These are phyloP conservation scores for Martiniozyma asiatica DNA, from an alignment of 1,139 yeast species.

Conservation along the genomic window DNA sequence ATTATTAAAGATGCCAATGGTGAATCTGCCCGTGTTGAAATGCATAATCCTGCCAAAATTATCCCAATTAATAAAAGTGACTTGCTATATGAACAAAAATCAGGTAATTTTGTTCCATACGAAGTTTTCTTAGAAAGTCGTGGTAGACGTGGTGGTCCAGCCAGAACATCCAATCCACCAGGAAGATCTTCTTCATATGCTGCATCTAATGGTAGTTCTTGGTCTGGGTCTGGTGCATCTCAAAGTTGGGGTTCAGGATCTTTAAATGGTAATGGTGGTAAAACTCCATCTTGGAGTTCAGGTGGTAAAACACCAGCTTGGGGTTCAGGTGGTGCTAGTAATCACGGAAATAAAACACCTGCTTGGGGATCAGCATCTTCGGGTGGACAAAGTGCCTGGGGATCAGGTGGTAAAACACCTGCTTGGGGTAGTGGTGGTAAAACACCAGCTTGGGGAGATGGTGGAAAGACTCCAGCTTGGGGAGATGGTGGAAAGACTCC, in stretches of 20 bases:
- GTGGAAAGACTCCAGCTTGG: slow-evolving; percentile 49
- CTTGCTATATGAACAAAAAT: slow-evolving; percentile 57
- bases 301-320: slow-evolving; percentile 21
- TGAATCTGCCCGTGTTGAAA: slow-evolving; percentile 78
- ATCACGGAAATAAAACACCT: slow-evolving; percentile 9
- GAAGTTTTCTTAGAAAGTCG: slow-evolving; percentile 60
- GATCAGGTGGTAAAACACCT: slow-evolving; percentile 18
- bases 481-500: slow-evolving; percentile 24
- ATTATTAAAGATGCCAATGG: slow-evolving; percentile 91
- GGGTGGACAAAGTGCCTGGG: slow-evolving; percentile 18
- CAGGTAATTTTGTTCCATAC: slow-evolving; percentile 59
- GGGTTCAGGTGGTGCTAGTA: slow-evolving; percentile 19
- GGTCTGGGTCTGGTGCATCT: slow-evolving; percentile 24
- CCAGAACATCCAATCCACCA: background rate
- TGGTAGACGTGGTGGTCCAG: slow-evolving; percentile 13
- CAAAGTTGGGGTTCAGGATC: slow-evolving; percentile 21
- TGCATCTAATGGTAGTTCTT: slow-evolving; percentile 4
- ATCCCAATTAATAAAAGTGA: slow-evolving; percentile 74
- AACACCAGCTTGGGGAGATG: slow-evolving; percentile 16
- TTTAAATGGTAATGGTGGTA: slow-evolving; percentile 19
- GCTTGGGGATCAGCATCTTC: slow-evolving; percentile 29
- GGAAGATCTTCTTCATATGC: slow-evolving; percentile 3
- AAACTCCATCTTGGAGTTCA: slow-evolving; percentile 19
- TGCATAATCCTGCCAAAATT: slow-evolving; percentile 84
- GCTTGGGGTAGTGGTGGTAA: slow-evolving; percentile 5